phyloP scores from a whole-genome alignment of 2,329 filamentous ascomycete genomes.

The Anthostomella pinea region DNA sequence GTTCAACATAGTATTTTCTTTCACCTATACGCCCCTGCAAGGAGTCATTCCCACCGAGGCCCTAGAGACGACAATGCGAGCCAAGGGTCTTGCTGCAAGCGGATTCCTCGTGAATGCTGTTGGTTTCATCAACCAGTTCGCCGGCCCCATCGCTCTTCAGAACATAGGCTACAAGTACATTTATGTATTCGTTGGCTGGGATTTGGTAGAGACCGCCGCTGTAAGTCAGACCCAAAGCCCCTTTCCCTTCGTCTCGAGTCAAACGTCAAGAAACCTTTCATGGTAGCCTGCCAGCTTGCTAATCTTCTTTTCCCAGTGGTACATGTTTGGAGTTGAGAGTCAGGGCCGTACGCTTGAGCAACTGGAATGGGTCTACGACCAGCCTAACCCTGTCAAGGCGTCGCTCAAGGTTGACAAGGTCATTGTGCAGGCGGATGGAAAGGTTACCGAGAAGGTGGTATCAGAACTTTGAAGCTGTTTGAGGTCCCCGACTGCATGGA shows the following conservation, averaged over 20 bases:
- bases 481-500: not conserved
- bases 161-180: constrained; percentile 44
- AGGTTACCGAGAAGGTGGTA: constrained; percentile 44
- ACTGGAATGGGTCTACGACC: constrained; percentile 49
- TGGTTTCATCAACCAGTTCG: constrained; percentile 49
- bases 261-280: too few species aligned
- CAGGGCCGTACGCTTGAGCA: constrained; percentile 49
- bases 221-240: not conserved
- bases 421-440: constrained; percentile 43
- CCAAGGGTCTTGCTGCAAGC: constrained; percentile 45
- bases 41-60: constrained; percentile 46
- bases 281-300: too few species aligned
- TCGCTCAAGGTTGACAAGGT: constrained; percentile 50
- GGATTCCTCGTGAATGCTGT: constrained; percentile 44
- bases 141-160: constrained; percentile 42
- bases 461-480: constrained; percentile 9
- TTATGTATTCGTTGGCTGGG: constrained; percentile 49
- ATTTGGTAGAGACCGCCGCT: constrained; percentile 36
- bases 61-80: constrained; percentile 46
- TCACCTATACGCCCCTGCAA: constrained; percentile 49
- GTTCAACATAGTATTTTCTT: constrained; percentile 48
- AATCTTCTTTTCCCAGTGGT: too few species aligned
- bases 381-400: constrained; percentile 48
- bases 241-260: not conserved
- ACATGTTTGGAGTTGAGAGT: constrained; percentile 46